These are phyloP conservation scores for Phytophthora fragariae DNA, from an alignment of 352 stramenopile species.

Conservation along the genomic window DNA sequence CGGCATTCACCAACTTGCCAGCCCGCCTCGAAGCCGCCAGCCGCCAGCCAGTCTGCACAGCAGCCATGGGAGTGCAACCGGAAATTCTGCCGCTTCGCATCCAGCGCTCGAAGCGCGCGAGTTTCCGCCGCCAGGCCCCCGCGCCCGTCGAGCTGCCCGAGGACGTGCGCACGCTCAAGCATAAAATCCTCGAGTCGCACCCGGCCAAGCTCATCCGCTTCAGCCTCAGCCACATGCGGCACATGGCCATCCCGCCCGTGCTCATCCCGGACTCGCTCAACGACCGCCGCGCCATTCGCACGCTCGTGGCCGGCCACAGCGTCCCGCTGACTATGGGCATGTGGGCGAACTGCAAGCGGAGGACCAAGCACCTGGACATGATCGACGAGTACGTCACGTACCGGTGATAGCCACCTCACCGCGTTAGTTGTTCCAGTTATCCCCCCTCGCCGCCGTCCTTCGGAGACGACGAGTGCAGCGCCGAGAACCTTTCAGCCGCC, in stretches of 20 bases:
- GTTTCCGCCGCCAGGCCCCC: slow-evolving; percentile 31
- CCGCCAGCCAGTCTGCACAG: neutral
- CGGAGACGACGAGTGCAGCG: slow-evolving; percentile 18
- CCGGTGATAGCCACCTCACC: slow-evolving; percentile 23
- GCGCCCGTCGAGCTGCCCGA: slow-evolving; percentile 39
- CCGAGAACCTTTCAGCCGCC: slow-evolving; percentile 22
- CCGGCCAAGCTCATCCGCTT: slow-evolving; percentile 57
- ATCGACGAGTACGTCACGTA: slow-evolving; percentile 62
- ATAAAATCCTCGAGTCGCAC: slow-evolving; percentile 54
- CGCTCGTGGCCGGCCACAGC: slow-evolving; percentile 52
- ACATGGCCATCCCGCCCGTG: slow-evolving; percentile 56
- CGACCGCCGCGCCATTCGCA: slow-evolving; percentile 40
- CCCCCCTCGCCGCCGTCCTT: slow-evolving; percentile 17
- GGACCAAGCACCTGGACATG: slow-evolving; percentile 49
- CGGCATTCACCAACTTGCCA: slow-evolving; percentile 38
- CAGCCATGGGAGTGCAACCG: slow-evolving; percentile 42
- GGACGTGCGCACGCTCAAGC: slow-evolving; percentile 56
- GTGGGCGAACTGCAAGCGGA: slow-evolving; percentile 55
- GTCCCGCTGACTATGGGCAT: slow-evolving; percentile 59
- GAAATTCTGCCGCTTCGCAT: slow-evolving; percentile 31
- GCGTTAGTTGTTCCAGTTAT: slow-evolving; percentile 5
- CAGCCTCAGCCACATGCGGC: slow-evolving; percentile 59
- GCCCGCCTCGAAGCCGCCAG: neutral
- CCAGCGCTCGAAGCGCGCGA: slow-evolving; percentile 38
- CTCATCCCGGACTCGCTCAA: slow-evolving; percentile 53